These are phyloP conservation scores for Candida nemodendra DNA, from an alignment of 805 yeast genomes.

Conservation along the genomic window DNA sequence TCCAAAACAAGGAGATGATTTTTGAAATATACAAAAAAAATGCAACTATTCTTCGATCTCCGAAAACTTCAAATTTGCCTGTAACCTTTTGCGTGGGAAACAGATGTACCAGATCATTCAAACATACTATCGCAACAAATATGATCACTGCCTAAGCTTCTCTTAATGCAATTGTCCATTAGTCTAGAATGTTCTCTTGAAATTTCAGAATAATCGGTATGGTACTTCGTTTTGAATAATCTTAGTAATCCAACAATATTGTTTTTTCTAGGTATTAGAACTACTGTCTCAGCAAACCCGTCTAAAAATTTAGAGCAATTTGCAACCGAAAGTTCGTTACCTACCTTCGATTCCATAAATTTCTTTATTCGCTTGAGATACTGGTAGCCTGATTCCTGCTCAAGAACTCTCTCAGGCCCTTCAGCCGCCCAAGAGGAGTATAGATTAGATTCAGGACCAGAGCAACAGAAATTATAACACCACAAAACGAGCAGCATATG, in stretches of 20 bases:
- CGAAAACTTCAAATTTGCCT: no score
- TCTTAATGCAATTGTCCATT: constrained; percentile 46
- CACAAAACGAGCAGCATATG: constrained; percentile 40
- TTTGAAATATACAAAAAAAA: no score
- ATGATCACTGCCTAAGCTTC: constrained; percentile 48
- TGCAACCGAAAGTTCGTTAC: constrained; percentile 9
- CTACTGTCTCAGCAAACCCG: constrained; percentile 34
- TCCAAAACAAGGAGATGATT: no score
- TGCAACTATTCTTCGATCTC: no score
- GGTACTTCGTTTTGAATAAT: constrained; percentile 35
- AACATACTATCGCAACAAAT: constrained; percentile 50
- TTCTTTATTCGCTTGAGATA: constrained; percentile 45
- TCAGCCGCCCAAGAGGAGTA: constrained; percentile 18
- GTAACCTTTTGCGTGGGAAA: no score
- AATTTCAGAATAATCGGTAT: constrained; percentile 47
- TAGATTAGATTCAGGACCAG: constrained; percentile 46
- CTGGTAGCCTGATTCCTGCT: constrained; percentile 45
- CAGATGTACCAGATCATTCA: no score
- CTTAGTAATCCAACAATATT: constrained; percentile 51
- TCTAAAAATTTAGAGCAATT: not conserved
- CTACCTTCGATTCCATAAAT: constrained; percentile 31
- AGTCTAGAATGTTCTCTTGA: constrained; percentile 50
- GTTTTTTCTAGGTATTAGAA: constrained; percentile 38
- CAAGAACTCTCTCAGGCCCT: constrained; percentile 18
- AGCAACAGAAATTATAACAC: constrained; percentile 42